These are phyloP conservation scores for Lactifluus volemus DNA, from an alignment of 768 basidiomycete species.

Conservation along the genomic window DNA sequence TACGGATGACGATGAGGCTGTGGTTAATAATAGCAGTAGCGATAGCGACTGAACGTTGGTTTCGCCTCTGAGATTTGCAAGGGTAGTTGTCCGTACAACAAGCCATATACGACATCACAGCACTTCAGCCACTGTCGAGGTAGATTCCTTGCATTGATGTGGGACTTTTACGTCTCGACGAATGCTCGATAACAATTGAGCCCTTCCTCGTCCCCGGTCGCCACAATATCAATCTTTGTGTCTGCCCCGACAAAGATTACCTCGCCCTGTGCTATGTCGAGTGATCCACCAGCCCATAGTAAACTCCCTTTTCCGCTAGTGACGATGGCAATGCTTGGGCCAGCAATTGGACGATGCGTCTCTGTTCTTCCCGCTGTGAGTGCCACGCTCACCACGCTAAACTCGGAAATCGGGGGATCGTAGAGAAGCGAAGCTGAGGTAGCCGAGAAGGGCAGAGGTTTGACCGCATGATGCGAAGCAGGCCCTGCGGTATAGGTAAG, in stretches of 20 bases:
- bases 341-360: constrained; percentile 54
- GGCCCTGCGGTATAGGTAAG: constrained; percentile 77
- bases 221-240: constrained; percentile 40
- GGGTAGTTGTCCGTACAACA: not conserved
- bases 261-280: constrained; percentile 52
- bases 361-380: constrained; percentile 40
- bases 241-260: constrained; percentile 80
- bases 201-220: constrained; percentile 23
- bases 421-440: constrained; percentile 46
- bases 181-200: constrained; percentile 65
- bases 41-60: constrained; percentile 36
- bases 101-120: not conserved
- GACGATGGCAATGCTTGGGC: constrained; percentile 79
- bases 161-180: constrained; percentile 33
- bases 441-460: constrained; percentile 40
- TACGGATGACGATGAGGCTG: constrained; percentile 42
- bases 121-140: not conserved
- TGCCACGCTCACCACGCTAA: constrained; percentile 67
- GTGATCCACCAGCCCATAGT: constrained; percentile 33
- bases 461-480: constrained; percentile 60
- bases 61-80: not conserved
- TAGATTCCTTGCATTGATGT: not conserved
- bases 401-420: constrained; percentile 90
- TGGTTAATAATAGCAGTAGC: constrained; percentile 43
- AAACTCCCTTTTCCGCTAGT: constrained; percentile 59